A percentile compares a stretch with the other conserved stretches of the same genome.
These are phyloP conservation scores for Viola odorata DNA, from an alignment of 345 rosid genomes.

Conservation along the genomic window DNA sequence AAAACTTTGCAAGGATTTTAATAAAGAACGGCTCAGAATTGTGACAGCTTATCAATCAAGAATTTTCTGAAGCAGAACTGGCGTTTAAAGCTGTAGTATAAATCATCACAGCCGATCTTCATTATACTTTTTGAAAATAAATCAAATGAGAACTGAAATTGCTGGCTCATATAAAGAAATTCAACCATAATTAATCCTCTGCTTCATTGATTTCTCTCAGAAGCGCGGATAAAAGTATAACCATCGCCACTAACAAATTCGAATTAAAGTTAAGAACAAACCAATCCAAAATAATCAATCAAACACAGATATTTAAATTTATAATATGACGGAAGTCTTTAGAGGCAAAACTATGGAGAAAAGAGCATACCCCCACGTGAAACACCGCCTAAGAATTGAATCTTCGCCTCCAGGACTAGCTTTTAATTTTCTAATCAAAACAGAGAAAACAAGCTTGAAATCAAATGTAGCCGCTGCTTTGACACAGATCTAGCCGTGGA, in stretches of 20 bases:
- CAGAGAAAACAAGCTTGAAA: slow-evolving; percentile 42
- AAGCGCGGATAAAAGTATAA: slow-evolving; percentile 73
- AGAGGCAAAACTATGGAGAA: slow-evolving; percentile 32
- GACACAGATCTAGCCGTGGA: slow-evolving; percentile 23
- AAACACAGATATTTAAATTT: not conserved
- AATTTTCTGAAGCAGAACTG: slow-evolving; percentile 98
- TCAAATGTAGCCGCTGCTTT: slow-evolving; percentile 36
- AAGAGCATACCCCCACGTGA: slow-evolving; percentile 40
- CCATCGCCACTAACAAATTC: slow-evolving; percentile 34
- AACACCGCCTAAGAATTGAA: slow-evolving; percentile 26
- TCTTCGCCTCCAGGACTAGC: slow-evolving; percentile 55
- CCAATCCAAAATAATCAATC: not conserved
- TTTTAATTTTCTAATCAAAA: slow-evolving; percentile 17
- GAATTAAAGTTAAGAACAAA: not conserved
- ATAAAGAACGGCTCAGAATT: slow-evolving; percentile 42
- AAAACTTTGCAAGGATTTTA: not conserved
- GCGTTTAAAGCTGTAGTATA: slow-evolving; percentile 55
- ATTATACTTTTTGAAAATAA: not conserved
- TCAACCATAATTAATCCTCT: slow-evolving; percentile 49
- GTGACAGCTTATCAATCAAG: slow-evolving; percentile 80
- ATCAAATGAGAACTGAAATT: not conserved
- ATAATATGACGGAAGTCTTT: slow-evolving; percentile 28
- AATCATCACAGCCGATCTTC: slow-evolving; percentile 41
- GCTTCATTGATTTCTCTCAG: slow-evolving; percentile 61
- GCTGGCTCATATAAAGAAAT: slow-evolving; percentile 74